Evolutionary conservation across 164 flowering plant species (phyloP), one percentile per base, ranked within the genome.

Genomic region (Vitis cinerea): DNA sequence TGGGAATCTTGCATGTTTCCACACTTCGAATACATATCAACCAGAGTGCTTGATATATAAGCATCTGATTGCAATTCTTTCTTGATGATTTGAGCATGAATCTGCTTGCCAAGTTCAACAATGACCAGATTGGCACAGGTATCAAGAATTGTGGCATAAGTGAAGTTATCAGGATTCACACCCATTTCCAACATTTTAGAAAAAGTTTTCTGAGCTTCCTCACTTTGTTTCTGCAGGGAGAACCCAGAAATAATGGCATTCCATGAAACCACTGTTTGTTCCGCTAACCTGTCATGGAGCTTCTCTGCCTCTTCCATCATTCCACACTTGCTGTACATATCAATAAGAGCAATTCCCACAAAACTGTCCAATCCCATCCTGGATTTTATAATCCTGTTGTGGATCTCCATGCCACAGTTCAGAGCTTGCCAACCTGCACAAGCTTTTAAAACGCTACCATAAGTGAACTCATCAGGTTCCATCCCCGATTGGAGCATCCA

Each of bases 11-110:
- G 81, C 89, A 93, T 78, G 75, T 83, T 77, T 54, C 98, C 98
- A 72, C 98, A 93, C 70, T 93, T 93, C 0, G 97, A 85, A 74
- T 93, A 93, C 94, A 93, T 89, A 63, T 93, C 97, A 49, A 92
- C 87, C 27, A 92, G 84, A 17, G 98, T 86, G 79, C 92, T 92
- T 27, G 75, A 60, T 61, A 92, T 81, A 63, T 74, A 90, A 12
- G 79, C 87, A 75, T 92, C 98, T 17, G 80, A 71, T 48, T 84
- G 94, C 79, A 92, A 27, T 30, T 88, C 77, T 54, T 81, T 81
- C 80, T 92, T 92, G 61, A 92, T 77, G 23, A 89, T 81, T 68
- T 88, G 96, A 37, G 90, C 91, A 80, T 92, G 98, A 30, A 90
- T 83, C 81, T 90, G 96, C 82, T 71, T 89, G 61, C 98, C 98